These are phyloP conservation scores for Termitomyces sp. DNA, from an alignment of 768 basidiomycete species.

Conservation along the genomic window DNA sequence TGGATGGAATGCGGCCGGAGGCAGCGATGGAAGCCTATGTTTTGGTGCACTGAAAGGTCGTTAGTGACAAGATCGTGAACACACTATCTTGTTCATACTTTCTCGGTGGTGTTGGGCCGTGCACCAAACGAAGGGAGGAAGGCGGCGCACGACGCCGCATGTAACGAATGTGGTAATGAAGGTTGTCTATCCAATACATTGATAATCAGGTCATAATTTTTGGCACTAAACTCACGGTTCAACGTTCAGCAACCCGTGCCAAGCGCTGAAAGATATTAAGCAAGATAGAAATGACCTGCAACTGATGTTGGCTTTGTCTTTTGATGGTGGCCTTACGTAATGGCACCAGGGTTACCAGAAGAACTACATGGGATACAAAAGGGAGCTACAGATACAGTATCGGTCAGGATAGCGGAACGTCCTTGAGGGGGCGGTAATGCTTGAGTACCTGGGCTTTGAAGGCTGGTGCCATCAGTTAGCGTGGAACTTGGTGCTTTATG, in stretches of 20 bases:
- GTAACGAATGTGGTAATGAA: conserved; percentile 6
- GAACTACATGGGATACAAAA: conserved; percentile 5
- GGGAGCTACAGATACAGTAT: conserved; percentile 12
- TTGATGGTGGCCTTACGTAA: conserved; percentile 2
- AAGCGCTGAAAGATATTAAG: conserved; percentile 7
- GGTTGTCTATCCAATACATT: background rate
- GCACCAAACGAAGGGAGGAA: conserved; percentile 52
- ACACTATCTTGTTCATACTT: conserved; percentile 21
- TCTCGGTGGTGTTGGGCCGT: conserved; percentile 59
- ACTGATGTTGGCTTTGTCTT: background rate
- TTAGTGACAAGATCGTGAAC: conserved; percentile 5
- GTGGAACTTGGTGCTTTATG: background rate
- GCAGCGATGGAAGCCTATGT: conserved; percentile 63
- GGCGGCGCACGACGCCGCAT: conserved; percentile 73
- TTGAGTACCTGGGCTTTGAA: conserved; percentile 70
- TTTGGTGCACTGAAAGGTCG: conserved; percentile 37
- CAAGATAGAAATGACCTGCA: background rate
- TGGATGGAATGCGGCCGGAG: conserved; percentile 44
- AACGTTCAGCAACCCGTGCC: conserved; percentile 10
- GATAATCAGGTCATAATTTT: background rate
- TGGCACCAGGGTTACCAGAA: background rate
- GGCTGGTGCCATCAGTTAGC: conserved; percentile 29
- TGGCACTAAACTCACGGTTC: conserved; percentile 5
- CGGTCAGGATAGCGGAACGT: conserved; percentile 22
- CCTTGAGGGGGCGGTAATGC: conserved; percentile 55